Evolutionary conservation across 2,329 filamentous ascomycete genomes (phyloP).

Genomic region (Davidsoniella virescens): DNA sequence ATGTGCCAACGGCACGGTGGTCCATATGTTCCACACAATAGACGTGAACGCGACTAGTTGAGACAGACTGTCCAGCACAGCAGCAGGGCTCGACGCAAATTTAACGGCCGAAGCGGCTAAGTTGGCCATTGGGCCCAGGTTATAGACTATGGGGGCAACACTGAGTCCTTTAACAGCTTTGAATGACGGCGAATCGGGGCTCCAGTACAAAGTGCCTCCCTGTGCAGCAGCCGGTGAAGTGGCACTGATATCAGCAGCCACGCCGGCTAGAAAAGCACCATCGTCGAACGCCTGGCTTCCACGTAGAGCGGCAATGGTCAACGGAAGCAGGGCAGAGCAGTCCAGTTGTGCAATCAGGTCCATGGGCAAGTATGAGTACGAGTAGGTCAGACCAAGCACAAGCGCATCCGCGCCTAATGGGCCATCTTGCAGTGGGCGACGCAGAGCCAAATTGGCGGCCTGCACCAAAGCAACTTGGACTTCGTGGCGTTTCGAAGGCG

Average conservation of each 20-base stretch:
- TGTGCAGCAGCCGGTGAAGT: conserved; percentile 1
- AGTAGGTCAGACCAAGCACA: conserved; percentile 58
- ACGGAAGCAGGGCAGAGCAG: conserved; percentile 53
- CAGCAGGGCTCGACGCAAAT: conserved; percentile 28
- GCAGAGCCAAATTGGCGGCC: conserved; percentile 62
- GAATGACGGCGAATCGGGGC: conserved; percentile 41
- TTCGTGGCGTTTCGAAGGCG: conserved; percentile 44
- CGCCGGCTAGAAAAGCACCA: conserved; percentile 55
- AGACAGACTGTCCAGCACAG: conserved; percentile 38
- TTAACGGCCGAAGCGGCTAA: conserved; percentile 49
- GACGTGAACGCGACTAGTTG: conserved; percentile 50
- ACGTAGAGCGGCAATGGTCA: conserved; percentile 50
- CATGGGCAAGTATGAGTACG: conserved; percentile 55
- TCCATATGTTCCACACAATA: conserved; percentile 55
- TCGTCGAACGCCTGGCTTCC: conserved; percentile 59
- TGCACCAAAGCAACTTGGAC: conserved; percentile 59
- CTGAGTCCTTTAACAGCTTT: conserved; percentile 40
- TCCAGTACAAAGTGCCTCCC: conserved; percentile 48
- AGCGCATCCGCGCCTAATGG: conserved; percentile 34
- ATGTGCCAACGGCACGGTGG: conserved; percentile 53
- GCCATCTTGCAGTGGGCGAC: conserved; percentile 25
- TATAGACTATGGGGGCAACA: conserved; percentile 43
- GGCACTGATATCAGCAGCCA: conserved; percentile 24
- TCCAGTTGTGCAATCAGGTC: conserved; percentile 41
- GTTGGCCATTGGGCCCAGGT: conserved; percentile 50